Percentiles rank a stretch among this genome's conserved stretches.
phyloP scores from a whole-genome alignment of 805 yeast species.

The Nakazawaea siamensis region DNA sequence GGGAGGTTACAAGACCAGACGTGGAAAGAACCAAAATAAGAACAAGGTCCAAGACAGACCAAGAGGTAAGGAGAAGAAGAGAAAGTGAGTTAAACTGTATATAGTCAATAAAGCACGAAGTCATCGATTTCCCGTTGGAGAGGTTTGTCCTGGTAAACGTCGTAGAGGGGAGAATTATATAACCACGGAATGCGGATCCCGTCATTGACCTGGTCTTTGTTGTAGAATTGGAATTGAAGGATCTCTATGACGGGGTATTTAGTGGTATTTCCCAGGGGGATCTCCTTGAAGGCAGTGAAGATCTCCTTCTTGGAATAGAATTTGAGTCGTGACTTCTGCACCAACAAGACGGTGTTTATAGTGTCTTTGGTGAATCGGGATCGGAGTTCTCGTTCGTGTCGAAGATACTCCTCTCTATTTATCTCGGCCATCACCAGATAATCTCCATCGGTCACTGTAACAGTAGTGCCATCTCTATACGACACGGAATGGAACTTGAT shows the following conservation, averaged over 20 bases:
- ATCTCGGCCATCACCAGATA: constrained; percentile 12
- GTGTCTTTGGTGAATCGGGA: constrained; percentile 28
- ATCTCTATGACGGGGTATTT: constrained; percentile 9
- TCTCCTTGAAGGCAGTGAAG: too few species aligned
- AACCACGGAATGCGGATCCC: constrained; percentile 5
- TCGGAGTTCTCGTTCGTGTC: constrained; percentile 23
- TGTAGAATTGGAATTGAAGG: constrained; percentile 8
- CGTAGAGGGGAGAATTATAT: constrained; percentile 2
- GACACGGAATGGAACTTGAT: constrained; percentile 5
- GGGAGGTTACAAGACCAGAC: constrained; percentile 90
- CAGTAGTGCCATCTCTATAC: constrained; percentile 3
- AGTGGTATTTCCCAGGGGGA: too few species aligned
- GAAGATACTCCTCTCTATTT: constrained; percentile 11
- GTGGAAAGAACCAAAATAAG: constrained; percentile 78
- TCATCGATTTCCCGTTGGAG: constrained; percentile 8
- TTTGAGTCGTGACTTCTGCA: constrained; percentile 22
- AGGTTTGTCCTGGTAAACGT: constrained; percentile 1
- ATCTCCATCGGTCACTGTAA: constrained; percentile 9
- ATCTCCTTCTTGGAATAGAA: constrained; percentile 16
- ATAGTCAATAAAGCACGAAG: constrained; percentile 2
- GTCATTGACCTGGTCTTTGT: constrained; percentile 16
- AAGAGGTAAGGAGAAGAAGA: constrained; percentile 45
- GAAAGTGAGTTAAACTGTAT: constrained; percentile 6
- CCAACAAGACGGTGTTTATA: constrained; percentile 18
- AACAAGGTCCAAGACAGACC: constrained; percentile 89